These are phyloP conservation scores for Heliamphora pulchella DNA, from an alignment of 179 eudicot species.

Conservation along the genomic window DNA sequence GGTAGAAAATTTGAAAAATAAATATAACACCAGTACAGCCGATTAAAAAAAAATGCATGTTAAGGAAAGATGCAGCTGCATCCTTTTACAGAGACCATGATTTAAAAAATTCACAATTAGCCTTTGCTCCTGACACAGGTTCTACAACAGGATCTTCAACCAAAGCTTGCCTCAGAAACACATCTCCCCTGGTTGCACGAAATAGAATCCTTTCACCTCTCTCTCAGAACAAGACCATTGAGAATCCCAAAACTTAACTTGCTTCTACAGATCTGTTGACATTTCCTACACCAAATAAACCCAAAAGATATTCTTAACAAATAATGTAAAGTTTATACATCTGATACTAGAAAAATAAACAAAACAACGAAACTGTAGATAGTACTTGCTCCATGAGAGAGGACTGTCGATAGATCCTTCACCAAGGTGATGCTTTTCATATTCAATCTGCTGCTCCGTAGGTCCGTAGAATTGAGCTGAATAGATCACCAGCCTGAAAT, in stretches of 20 bases:
- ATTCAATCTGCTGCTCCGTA: slow-evolving; percentile 46
- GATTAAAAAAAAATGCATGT: neutral
- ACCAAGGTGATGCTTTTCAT: slow-evolving; percentile 38
- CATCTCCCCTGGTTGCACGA: slow-evolving; percentile 83
- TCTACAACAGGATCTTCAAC: slow-evolving; percentile 59
- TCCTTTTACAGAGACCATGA: neutral
- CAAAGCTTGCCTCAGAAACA: slow-evolving; percentile 57
- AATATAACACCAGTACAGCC: too few species aligned
- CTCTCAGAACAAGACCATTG: slow-evolving; percentile 72
- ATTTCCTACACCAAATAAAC: slow-evolving; percentile 40
- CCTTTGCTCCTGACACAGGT: slow-evolving; percentile 76
- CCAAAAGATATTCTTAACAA: neutral
- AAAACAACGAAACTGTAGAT: neutral
- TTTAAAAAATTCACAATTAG: slow-evolving; percentile 14
- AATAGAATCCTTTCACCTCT: slow-evolving; percentile 74
- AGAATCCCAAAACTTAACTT: slow-evolving; percentile 58
- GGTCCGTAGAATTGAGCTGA: slow-evolving; percentile 55
- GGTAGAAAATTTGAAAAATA: too few species aligned
- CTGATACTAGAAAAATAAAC: neutral
- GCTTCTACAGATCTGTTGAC: slow-evolving; percentile 56
- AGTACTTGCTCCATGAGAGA: slow-evolving; percentile 62
- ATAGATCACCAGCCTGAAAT: slow-evolving; percentile 60
- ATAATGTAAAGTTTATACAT: neutral
- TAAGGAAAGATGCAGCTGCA: neutral
- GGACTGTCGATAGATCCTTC: slow-evolving; percentile 76